phyloP scores from a whole-genome alignment of 768 basidiomycete species.

The Trametopsis cervina region DNA sequence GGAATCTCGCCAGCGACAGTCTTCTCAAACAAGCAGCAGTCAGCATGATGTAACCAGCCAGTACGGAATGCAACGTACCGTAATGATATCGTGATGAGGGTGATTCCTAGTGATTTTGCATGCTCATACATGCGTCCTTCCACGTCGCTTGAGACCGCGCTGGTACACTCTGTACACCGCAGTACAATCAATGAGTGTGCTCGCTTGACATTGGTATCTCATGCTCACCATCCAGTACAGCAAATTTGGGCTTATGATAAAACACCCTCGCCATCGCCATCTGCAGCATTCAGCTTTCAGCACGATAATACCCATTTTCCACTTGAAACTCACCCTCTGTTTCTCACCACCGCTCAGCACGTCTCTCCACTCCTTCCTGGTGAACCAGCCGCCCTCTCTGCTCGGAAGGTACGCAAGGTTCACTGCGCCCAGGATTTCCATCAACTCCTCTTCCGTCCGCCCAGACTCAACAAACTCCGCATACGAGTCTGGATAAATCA shows the following conservation, averaged over 20 bases:
- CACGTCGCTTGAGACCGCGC: slow-evolving; percentile 92
- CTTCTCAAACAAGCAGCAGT: slow-evolving; percentile 32
- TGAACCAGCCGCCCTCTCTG: slow-evolving; percentile 85
- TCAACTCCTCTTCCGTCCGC: slow-evolving; percentile 60
- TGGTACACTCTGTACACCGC: slow-evolving; percentile 70
- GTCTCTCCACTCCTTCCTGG: slow-evolving; percentile 94
- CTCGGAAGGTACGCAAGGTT: slow-evolving; percentile 80
- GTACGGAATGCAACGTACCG: slow-evolving; percentile 38
- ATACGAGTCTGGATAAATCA: slow-evolving; percentile 89
- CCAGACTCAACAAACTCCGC: slow-evolving; percentile 58
- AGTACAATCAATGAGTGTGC: background rate
- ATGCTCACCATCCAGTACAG: slow-evolving; percentile 73
- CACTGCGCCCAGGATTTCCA: slow-evolving; percentile 71
- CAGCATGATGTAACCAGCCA: background rate
- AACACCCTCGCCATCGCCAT: slow-evolving; percentile 94
- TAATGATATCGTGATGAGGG: slow-evolving; percentile 87
- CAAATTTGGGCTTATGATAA: slow-evolving; percentile 80
- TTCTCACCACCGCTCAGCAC: slow-evolving; percentile 96
- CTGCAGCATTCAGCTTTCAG: slow-evolving; percentile 25
- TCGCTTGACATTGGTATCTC: background rate
- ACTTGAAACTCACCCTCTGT: slow-evolving; percentile 54
- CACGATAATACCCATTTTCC: background rate
- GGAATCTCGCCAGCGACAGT: slow-evolving; percentile 83
- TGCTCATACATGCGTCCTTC: slow-evolving; percentile 95
- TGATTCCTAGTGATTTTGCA: slow-evolving; percentile 82